Evolutionary conservation across 2,329 filamentous ascomycete genomes (phyloP), one percentile per base, ranked within the genome.

Genomic region (Parastagonospora avenae): DNA sequence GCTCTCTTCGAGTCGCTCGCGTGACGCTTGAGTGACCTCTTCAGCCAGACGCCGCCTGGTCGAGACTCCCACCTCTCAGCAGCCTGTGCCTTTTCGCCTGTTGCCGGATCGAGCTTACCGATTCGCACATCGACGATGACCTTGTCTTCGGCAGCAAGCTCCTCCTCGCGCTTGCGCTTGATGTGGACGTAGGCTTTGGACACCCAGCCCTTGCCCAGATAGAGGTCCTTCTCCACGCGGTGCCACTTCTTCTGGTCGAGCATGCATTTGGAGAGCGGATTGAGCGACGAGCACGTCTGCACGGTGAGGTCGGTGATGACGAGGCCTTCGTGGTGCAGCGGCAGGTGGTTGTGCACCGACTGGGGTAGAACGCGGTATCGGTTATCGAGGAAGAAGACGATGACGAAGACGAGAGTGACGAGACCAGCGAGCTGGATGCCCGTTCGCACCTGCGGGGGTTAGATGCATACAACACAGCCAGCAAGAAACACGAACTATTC

Each of bases 221-320:
- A 94, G 0, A 97, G 82, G 68, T 97, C 91, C 76, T 96, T 97
- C 59, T 96, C 89, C 55, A 97, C 80, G 42, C 90, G 88, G 62
- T 91, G 86, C 92, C 92, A 97, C 55, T 83, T 79, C 37, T 85
- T 77, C 32, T 81, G 74, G 66, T 94, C 88, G 55, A 94, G 83
- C 56, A 85, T 86, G 77, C 91, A 96, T 38, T 83, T 88, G 4
- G 88, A 88, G 51, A 93, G 88, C 8, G 77, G 78, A 44, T 92
- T 94, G 45, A 94, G 64, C 10, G 82, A 82, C 8, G 88, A 91
- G 76, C 92, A 97, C 44, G 82, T 87, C 14, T 84, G 82, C 57
- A 96, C 82, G 30, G 87, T 90, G 52, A 96, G 81, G 76, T 97
- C 92, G 68, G 91, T 96, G 64, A 96, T 85, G 66, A 96, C 86